These are phyloP conservation scores for Suillus ampliporus DNA, from an alignment of 768 basidiomycete genomes.

Conservation along the genomic window DNA sequence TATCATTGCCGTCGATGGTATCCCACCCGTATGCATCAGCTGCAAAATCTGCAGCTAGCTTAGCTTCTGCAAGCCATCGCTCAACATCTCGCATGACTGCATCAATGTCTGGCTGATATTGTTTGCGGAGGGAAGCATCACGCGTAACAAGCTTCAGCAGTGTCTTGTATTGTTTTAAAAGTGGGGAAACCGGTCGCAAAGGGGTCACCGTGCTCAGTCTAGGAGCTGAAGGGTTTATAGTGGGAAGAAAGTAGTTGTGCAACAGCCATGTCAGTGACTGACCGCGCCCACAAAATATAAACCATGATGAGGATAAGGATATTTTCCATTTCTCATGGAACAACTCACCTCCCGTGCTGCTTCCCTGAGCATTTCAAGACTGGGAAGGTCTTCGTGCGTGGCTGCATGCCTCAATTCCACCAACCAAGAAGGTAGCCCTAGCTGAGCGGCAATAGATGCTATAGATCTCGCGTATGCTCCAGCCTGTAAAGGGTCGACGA, in stretches of 20 bases:
- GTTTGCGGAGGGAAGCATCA: slow-evolving; percentile 64
- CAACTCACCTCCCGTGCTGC: slow-evolving; percentile 69
- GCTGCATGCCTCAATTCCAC: slow-evolving; percentile 94
- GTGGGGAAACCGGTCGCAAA: slow-evolving; percentile 65
- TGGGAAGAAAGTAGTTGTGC: slow-evolving; percentile 84
- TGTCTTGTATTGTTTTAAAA: slow-evolving; percentile 76
- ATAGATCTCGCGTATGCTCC: slow-evolving; percentile 92
- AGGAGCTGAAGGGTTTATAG: slow-evolving; percentile 57
- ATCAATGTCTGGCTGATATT: slow-evolving; percentile 56
- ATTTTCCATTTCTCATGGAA: slow-evolving; percentile 21
- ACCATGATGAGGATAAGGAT: slow-evolving; percentile 15
- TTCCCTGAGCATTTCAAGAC: slow-evolving; percentile 76
- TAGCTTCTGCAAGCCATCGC: slow-evolving; percentile 79
- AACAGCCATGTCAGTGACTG: slow-evolving; percentile 87
- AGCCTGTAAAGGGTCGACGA: slow-evolving; percentile 92
- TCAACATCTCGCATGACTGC: slow-evolving; percentile 66
- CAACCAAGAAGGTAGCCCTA: slow-evolving; percentile 86
- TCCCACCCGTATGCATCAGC: slow-evolving; percentile 57
- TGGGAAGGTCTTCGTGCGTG: slow-evolving; percentile 94
- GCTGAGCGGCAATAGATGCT: slow-evolving; percentile 82
- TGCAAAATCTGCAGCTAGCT: slow-evolving; percentile 59
- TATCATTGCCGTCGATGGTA: slow-evolving; percentile 25
- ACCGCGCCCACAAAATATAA: slow-evolving; percentile 1
- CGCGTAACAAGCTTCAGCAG: slow-evolving; percentile 65
- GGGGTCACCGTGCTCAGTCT: slow-evolving; percentile 36